Conservation (phyloP, 257 asterid genomes). For the Solanum arcanum region DNA sequence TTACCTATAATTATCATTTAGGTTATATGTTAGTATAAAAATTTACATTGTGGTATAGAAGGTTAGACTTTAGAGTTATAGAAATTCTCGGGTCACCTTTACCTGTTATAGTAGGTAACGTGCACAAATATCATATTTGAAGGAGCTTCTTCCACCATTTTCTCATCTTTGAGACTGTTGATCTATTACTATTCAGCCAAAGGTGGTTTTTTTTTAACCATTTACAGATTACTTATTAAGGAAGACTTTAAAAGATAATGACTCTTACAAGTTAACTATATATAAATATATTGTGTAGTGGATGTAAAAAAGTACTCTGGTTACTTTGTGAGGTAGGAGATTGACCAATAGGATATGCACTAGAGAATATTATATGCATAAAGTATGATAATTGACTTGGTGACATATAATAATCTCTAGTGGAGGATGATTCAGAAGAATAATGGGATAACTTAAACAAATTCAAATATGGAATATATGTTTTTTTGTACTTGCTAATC, state of each 20-base stretch:
- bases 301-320: background rate
- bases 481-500: background rate
- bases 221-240: background rate
- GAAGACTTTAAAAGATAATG: background rate
- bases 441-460: conserved; percentile 1
- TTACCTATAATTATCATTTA: background rate
- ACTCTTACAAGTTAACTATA: background rate
- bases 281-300: background rate
- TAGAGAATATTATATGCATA: background rate
- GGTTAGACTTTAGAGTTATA: background rate
- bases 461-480: background rate
- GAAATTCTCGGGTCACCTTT: background rate
- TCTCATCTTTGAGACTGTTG: background rate
- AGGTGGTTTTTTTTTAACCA: background rate
- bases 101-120: background rate
- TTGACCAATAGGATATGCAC: background rate
- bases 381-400: background rate
- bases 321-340: background rate
- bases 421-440: background rate
- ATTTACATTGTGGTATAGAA: background rate
- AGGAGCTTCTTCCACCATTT: background rate
- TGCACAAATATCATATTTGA: background rate
- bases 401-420: background rate
- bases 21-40: background rate
- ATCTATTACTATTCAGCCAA: background rate